Base-by-base conservation (phyloP, 164 flowering plant genomes). In the Chimonanthus praecox region DNA sequence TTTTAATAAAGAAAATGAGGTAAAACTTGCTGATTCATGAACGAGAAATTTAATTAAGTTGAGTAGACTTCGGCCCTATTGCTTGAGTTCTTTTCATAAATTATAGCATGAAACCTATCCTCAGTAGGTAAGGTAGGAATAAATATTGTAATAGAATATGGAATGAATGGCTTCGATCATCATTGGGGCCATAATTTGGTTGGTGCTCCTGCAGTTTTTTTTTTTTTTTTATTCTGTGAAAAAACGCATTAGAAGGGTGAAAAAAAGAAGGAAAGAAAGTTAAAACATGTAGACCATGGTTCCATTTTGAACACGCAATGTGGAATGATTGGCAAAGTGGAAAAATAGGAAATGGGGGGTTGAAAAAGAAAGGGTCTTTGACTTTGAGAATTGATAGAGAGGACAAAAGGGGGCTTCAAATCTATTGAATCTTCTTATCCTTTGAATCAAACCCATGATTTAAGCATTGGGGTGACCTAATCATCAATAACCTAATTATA, bases 221-320 rank as follows among this genome's bases (percentile, higher is more conserved):
- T 10, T 54, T 2, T 54, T 13, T 8, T 15, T 54, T 33, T 0
- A 33, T 33, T 33, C 33, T 33, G 2, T 33, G 33, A 33, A 33
- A 33, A 33, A 33, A 33, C 33, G 33, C 33, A 33, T 33, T 33
- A 33, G 1, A 33, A 33, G 33, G 33, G 33, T 33, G 33, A 33
- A 33, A 33, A 33, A 33, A 33, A 33, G 2, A n/a, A 4, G 60
- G 16, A 4, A 54, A 54, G 49, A 46, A 44, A 66, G 47, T 62
- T 20, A 62, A 20, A 7, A 7, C 46, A 66, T 66, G 44, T 48
- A 11, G 11, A 15, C 44, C 45, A 54, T 10, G 71, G 20, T 15
- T 20, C 62, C 76, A 71, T 58, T 64, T 73, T 66, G 73, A 9
- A 18, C 71, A 77, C 73, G 76, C 76, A 77, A 77, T 21, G 4